A percentile compares a stretch with the other conserved stretches of the same genome.
Conservation (phyloP, 768 basidiomycete species). For the Lactifluus echinatus region DNA sequence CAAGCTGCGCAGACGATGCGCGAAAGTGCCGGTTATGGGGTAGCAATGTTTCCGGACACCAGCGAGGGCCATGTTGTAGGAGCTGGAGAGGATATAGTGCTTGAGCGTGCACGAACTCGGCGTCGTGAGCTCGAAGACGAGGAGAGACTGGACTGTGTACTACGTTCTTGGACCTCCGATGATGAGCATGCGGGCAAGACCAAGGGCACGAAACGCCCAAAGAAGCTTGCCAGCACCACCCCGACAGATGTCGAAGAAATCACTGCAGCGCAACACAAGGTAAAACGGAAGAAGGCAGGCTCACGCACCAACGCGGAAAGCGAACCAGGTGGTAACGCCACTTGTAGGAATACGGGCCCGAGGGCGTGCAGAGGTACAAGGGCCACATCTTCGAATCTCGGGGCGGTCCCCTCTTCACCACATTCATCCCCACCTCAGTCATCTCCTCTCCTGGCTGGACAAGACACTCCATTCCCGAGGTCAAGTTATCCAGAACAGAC, state of each 20-base stretch:
- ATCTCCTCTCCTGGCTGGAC: not conserved
- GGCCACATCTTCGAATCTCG: not conserved
- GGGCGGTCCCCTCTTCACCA: not conserved
- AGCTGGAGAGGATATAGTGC: constrained; percentile 37
- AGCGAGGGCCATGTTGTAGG: constrained; percentile 30
- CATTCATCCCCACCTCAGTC: not conserved
- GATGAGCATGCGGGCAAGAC: not conserved
- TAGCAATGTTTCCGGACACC: constrained; percentile 74
- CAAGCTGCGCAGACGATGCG: constrained; percentile 54
- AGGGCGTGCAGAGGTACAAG: not conserved
- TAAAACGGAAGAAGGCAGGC: constrained; percentile 17
- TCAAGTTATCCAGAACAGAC: not conserved
- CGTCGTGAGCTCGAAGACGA: constrained; percentile 36
- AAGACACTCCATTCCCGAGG: not conserved
- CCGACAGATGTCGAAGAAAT: constrained; percentile 9
- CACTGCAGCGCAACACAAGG: not conserved
- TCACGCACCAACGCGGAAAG: constrained; percentile 8
- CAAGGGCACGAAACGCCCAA: constrained; percentile 12
- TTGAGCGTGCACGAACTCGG: constrained; percentile 35
- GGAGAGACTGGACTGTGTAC: constrained; percentile 29
- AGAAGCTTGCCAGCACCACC: not conserved
- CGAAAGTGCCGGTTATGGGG: constrained; percentile 76
- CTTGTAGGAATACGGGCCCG: not conserved
- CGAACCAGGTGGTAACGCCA: not conserved
- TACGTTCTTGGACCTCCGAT: constrained; percentile 20